Conservation (phyloP, 2,329 filamentous ascomycete species). For the Xylogone sp. region DNA sequence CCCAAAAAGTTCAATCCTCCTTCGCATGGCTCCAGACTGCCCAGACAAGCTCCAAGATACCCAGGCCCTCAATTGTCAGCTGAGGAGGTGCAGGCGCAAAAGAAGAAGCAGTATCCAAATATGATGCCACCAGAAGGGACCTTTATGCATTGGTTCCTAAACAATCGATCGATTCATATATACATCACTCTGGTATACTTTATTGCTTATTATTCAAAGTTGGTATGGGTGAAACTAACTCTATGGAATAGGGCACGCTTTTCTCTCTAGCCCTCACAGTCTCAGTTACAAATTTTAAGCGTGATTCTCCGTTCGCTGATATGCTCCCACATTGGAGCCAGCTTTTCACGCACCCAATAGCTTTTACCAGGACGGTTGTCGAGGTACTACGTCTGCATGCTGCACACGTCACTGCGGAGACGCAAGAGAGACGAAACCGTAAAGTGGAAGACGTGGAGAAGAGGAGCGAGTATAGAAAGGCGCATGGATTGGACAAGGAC, state of each 20-base stretch:
- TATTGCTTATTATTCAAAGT: background rate
- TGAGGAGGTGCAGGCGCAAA: slow-evolving; percentile 63
- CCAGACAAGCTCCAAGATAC: slow-evolving; percentile 59
- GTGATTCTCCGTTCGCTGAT: slow-evolving; percentile 74
- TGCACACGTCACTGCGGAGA: slow-evolving; percentile 63
- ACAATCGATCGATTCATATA: slow-evolving; percentile 71
- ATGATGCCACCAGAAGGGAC: slow-evolving; percentile 83
- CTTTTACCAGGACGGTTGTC: slow-evolving; percentile 60
- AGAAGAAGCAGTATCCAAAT: slow-evolving; percentile 74
- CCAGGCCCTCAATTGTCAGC: slow-evolving; percentile 64
- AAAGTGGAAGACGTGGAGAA: slow-evolving; percentile 85
- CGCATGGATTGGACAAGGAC: slow-evolving; percentile 72
- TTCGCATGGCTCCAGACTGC: slow-evolving; percentile 73
- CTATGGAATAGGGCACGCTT: slow-evolving; percentile 18
- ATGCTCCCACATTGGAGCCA: slow-evolving; percentile 70
- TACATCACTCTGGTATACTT: slow-evolving; percentile 74
- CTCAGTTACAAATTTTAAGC: slow-evolving; percentile 74
- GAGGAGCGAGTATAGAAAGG: slow-evolving; percentile 78
- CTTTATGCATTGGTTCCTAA: slow-evolving; percentile 80
- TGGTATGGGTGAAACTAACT: background rate
- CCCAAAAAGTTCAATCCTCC: slow-evolving; percentile 88
- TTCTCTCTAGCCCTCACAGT: slow-evolving; percentile 64
- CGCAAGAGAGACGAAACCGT: slow-evolving; percentile 66
- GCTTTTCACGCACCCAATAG: slow-evolving; percentile 65
- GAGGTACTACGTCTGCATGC: slow-evolving; percentile 76